Evolutionary conservation across 2,329 filamentous ascomycete species (phyloP), one percentile per base, ranked within the genome.

Genomic region (Cladosporium sp.): DNA sequence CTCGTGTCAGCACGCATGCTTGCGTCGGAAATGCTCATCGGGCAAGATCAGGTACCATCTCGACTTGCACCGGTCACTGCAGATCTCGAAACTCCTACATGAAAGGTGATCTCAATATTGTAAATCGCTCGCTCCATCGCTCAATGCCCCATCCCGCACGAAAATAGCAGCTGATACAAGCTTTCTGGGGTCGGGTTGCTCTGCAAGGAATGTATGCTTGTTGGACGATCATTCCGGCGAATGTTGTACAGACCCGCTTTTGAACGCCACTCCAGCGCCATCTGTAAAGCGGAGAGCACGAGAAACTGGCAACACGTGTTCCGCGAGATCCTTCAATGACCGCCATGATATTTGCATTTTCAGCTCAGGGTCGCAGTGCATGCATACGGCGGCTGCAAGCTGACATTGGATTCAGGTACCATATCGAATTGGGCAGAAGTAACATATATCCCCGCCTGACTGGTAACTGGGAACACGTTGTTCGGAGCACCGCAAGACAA

Each of bases 391-490:
- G 37, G 28, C 37, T 46, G 60, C 49, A 31, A 55, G 60, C 60
- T 55, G 61, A 50, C 31, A 16, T 44, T 31, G 16, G 29, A 33
- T 18, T 49, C 60, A 62, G 60, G 60, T 40, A 62, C 60, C 21
- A 29, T 28, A 5, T 28, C 40, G 37, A 18, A 33, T 50, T 31
- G 26, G 23, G n/a, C 8, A 18, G 35, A 37, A 14, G 14, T 35
- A 28, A 8, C n/a, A 53, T 18, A 23, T 21, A 31, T 12, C 46
- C n/a, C 59, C 59, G 35, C 21, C 59, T 23, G 29, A 28, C 28
- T 44, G 60, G 60, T 62, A 53, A 10, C 31, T 28, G 60, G 49
- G 23, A 18, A 21, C 50, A 21, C 16, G 16, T 16, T 46, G 3
- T 29, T 23, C 21, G 50, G 40, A 31, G 26, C n/a, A 35, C 21